Evolutionary conservation across 225 moss, liverwort and hornwort species (phyloP).

Genomic region (Polytrichum formosum): DNA sequence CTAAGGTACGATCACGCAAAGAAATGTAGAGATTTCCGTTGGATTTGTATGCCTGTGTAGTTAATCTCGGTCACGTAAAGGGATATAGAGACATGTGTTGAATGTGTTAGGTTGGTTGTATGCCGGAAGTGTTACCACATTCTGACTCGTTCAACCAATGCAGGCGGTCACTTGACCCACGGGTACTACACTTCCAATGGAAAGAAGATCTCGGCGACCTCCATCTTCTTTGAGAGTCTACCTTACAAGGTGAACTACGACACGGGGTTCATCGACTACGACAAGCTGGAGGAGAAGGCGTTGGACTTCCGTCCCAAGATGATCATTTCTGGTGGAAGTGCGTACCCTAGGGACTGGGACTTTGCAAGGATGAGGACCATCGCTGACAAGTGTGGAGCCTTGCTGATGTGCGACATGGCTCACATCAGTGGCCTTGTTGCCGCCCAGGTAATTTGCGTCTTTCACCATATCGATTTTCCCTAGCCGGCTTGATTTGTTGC

Average conservation of each 20-base stretch:
- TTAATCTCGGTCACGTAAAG: too few species aligned
- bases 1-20: too few species aligned
- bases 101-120: background rate
- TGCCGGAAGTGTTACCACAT: background rate
- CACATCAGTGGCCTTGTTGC: conserved; percentile 91
- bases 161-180: conserved; percentile 78
- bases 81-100: accelerated
- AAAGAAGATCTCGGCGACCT: conserved; percentile 96
- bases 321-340: conserved; percentile 93
- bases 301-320: conserved; percentile 89
- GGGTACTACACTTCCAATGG: conserved; percentile 88
- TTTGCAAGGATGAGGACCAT: conserved; percentile 60
- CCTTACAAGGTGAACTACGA: conserved; percentile 93
- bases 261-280: conserved; percentile 86
- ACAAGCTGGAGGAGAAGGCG: conserved; percentile 96
- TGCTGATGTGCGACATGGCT: conserved; percentile 96
- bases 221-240: conserved; percentile 92
- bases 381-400: conserved; percentile 81
- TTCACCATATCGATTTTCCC: background rate
- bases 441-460: conserved; percentile 28
- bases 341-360: conserved; percentile 94
- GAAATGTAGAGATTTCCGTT: too few species aligned
- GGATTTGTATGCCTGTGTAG: too few species aligned
- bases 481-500: too few species aligned
- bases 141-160: background rate